Evolutionary conservation across 1,139 yeast species (phyloP).

Genomic region (Kodamaea sp.): DNA sequence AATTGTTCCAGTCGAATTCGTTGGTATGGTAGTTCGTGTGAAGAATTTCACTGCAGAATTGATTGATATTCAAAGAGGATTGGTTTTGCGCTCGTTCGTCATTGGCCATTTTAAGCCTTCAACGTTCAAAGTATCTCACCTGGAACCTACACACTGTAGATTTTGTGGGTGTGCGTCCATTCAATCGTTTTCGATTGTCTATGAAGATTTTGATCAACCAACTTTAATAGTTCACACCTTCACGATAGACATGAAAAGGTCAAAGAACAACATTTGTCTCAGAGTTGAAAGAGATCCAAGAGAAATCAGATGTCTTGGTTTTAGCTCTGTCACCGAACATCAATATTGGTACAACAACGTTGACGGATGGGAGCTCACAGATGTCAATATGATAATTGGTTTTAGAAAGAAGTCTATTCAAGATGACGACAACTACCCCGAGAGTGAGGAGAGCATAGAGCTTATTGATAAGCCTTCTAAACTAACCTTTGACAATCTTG

Average conservation of each 20-base stretch:
- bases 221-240: conserved; percentile 73
- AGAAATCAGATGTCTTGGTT: conserved; percentile 86
- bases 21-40: conserved; percentile 69
- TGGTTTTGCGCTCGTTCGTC: conserved; percentile 52
- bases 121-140: conserved; percentile 69
- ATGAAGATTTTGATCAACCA: conserved; percentile 59
- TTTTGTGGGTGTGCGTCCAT: conserved; percentile 90
- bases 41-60: conserved; percentile 57
- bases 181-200: conserved; percentile 67
- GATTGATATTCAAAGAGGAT: conserved; percentile 78
- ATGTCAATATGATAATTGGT: conserved; percentile 75
- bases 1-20: conserved; percentile 58
- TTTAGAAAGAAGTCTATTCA: conserved; percentile 48
- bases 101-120: conserved; percentile 66
- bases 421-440: conserved; percentile 13
- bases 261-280: conserved; percentile 77
- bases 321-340: conserved; percentile 70
- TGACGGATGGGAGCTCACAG: conserved; percentile 78
- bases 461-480: conserved; percentile 5
- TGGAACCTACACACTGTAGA: conserved; percentile 83
- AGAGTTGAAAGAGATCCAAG: conserved; percentile 92
- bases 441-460: conserved; percentile 12
- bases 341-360: conserved; percentile 66
- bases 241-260: conserved; percentile 63
- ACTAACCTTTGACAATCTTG: conserved; percentile 16